Base-by-base conservation (phyloP, 169 alveolate genomes). In the Plasmodium reichenowi region DNA sequence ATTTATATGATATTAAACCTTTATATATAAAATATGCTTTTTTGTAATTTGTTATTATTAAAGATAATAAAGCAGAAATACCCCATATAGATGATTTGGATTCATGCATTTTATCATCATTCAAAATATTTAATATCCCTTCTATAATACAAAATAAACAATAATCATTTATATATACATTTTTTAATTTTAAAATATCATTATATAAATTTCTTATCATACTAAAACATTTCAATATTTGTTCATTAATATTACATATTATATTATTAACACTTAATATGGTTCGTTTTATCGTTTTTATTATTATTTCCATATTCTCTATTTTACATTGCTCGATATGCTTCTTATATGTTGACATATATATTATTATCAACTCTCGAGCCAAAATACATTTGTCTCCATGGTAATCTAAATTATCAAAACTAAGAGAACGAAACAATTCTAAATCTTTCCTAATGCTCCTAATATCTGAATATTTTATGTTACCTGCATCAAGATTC, bases 321-420 rank as follows among this genome's bases (percentile, higher is more conserved):
- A 62, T 74, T 26, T 75, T 75, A 13, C 60, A 20, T 6, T 62
- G 24, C 22, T 75, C 88, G 5, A 75, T 75, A 54, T 75, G 74
- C 32, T 75, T 75, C n/a, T 75, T 75, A 75, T 75, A 75, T 1
- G 88, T 75, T 45, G 50, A 54, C 29, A 75, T 63, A 58, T 75
- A 75, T 29, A 75, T 24, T 22, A 75, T 24, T 47, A 74, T 58
- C 29, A 47, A 60, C 26, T 75, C 88, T 75, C 88, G 60, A 54
- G 88, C 88, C 54, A 75, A 75, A 15, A 75, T 62, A 22, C 88
- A 75, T 38, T 63, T 75, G 50, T 75, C 88, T 48, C 75, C 60
- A 38, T 75, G 88, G 47, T 75, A 75, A 62, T 75, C 62, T 75
- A 75, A 75, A 47, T 75, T 75, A n/a, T 75, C 88, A 75, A 75